Conservation (phyloP, 108 stramenopile genomes). For the Discostella stelligeroides region DNA sequence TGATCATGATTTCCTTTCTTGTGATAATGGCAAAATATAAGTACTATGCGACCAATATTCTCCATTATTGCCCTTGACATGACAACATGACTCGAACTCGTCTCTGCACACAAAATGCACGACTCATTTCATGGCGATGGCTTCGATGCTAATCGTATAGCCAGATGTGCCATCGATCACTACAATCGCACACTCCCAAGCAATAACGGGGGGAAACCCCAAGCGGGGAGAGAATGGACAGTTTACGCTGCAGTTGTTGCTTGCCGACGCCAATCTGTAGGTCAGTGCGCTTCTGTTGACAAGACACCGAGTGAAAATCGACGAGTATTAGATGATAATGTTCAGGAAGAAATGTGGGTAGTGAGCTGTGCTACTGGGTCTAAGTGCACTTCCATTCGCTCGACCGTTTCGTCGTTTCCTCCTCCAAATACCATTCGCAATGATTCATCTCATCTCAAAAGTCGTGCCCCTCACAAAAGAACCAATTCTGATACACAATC, state of each 20-base stretch:
- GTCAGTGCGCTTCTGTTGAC: not conserved
- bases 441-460: not conserved
- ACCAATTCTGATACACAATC: not conserved
- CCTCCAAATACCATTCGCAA: conserved; percentile 3
- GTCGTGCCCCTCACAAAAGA: not conserved
- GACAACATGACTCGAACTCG: not conserved
- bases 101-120: not conserved
- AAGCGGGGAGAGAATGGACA: conserved; percentile 74
- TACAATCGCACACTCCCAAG: conserved; percentile 54
- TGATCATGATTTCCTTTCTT: no score
- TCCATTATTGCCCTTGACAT: no score
- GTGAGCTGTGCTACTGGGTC: conserved; percentile 84
- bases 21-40: no score
- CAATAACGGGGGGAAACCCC: conserved; percentile 78
- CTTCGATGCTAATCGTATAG: conserved; percentile 25
- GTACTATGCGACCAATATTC: no score
- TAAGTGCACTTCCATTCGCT: conserved; percentile 72
- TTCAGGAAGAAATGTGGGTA: conserved; percentile 36
- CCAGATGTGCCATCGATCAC: conserved; percentile 64
- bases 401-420: conserved; percentile 38
- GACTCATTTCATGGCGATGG: not conserved
- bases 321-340: not conserved
- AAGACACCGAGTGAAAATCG: conserved; percentile 5
- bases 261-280: conserved; percentile 6
- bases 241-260: conserved; percentile 89